Percentiles rank a stretch among this genome's conserved stretches.
These are phyloP conservation scores for Ogataea wickerhamii DNA, from an alignment of 805 yeast species.

Conservation along the genomic window DNA sequence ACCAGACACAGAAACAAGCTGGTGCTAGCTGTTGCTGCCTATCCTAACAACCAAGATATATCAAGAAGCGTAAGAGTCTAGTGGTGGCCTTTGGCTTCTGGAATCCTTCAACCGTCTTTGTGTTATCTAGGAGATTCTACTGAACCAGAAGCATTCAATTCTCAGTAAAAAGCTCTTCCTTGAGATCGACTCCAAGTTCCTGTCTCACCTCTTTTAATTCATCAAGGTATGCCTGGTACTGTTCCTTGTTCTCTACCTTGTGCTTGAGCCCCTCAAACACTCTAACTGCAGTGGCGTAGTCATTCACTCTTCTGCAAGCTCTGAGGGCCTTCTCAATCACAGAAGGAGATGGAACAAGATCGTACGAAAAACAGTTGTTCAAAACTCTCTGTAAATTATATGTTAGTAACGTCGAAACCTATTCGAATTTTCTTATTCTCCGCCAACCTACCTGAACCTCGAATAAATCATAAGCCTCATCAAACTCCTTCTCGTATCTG, in stretches of 20 bases:
- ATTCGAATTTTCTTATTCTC: too few relatives aligned
- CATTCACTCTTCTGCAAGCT: conserved; percentile 99
- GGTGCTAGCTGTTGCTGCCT: neutral
- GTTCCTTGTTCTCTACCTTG: conserved; percentile 92
- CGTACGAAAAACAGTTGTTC: conserved; percentile 97
- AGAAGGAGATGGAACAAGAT: conserved; percentile 96
- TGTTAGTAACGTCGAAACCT: conserved; percentile 31
- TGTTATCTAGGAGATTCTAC: neutral
- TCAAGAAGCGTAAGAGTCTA: neutral
- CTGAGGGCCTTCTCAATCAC: conserved; percentile 93
- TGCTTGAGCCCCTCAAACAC: conserved; percentile 95
- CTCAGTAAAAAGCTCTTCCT: conserved; percentile 72
- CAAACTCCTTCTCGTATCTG: conserved; percentile 91
- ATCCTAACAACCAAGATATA: neutral
- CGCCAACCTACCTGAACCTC: conserved; percentile 60
- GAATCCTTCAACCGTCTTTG: neutral
- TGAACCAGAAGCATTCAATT: conserved; percentile 7
- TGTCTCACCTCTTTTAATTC: conserved; percentile 89
- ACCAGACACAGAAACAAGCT: neutral
- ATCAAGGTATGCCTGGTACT: conserved; percentile 92
- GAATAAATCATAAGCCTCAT: conserved; percentile 82
- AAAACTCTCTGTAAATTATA: conserved; percentile 80
- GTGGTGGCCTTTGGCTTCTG: neutral
- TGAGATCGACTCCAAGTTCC: conserved; percentile 89
- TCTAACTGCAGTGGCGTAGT: conserved; percentile 97